Conservation (phyloP, 768 basidiomycete species). For the Rhizopogon roseolus region DNA sequence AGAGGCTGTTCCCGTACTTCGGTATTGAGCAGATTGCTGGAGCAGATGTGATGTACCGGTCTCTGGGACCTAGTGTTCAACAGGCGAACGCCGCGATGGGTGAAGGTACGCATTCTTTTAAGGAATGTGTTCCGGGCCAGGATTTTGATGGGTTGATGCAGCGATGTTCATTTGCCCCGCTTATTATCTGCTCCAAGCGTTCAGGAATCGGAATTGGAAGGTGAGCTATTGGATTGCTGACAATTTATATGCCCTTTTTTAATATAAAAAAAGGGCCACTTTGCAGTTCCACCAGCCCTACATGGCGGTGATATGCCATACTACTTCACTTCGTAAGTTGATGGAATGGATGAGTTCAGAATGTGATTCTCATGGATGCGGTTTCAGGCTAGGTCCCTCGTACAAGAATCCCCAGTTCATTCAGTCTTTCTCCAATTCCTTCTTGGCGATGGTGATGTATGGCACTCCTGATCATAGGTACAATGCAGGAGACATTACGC, state of each 20-base stretch:
- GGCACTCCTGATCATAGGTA: slow-evolving; percentile 14
- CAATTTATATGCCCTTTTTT: neutral
- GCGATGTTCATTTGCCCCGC: slow-evolving; percentile 23
- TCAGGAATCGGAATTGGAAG: slow-evolving; percentile 21
- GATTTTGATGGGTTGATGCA: slow-evolving; percentile 1
- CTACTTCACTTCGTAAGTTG: slow-evolving; percentile 39
- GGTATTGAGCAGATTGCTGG: slow-evolving; percentile 17
- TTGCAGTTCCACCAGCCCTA: slow-evolving; percentile 35
- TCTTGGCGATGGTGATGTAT: slow-evolving; percentile 16
- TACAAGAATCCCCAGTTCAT: slow-evolving; percentile 18
- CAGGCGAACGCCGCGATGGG: slow-evolving; percentile 33
- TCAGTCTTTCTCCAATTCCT: slow-evolving; percentile 19
- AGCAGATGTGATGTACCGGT: slow-evolving; percentile 23
- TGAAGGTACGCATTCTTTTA: slow-evolving; percentile 28
- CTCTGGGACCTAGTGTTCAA: slow-evolving; percentile 25
- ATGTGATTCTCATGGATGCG: neutral
- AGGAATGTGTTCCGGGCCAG: neutral
- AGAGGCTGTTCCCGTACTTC: slow-evolving; percentile 36
- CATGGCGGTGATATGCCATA: slow-evolving; percentile 38
- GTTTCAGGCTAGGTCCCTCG: neutral
- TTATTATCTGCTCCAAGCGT: slow-evolving; percentile 16
- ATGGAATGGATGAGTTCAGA: neutral
- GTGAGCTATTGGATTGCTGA: slow-evolving; percentile 2
- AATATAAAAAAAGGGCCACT: slow-evolving; percentile 8
- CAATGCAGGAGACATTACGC: slow-evolving; percentile 10